phyloP scores from a whole-genome alignment of 192 early-diverging fungal species.

The Helicostylum pulchrum region DNA sequence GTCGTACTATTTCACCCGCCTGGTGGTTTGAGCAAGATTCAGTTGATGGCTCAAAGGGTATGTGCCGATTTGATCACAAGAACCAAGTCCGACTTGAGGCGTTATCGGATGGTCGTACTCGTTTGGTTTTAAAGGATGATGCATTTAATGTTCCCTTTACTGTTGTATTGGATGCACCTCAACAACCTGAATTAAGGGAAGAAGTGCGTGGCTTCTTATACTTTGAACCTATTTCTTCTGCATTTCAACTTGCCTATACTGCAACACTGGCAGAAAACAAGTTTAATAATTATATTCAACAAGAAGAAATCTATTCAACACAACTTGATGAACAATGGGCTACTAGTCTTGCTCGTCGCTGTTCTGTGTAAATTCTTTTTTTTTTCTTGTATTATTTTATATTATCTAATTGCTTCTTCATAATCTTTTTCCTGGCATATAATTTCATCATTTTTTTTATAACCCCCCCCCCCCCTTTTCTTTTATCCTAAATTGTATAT shows the following conservation, averaged over 20 bases:
- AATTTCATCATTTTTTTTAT: no score
- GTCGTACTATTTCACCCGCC: conserved; percentile 20
- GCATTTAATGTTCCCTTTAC: conserved; percentile 15
- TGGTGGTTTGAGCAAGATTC: conserved; percentile 32
- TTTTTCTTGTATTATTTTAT: no score
- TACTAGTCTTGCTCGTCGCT: not conserved
- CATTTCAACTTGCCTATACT: conserved; percentile 1
- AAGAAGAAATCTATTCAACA: not conserved
- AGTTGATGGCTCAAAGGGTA: conserved; percentile 25
- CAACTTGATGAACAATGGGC: no score
- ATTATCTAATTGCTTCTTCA: no score
- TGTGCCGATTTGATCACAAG: conserved; percentile 28
- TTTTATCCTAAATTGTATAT: no score
- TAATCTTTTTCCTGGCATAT: no score
- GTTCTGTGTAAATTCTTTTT: not conserved
- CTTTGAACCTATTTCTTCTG: conserved; percentile 7
- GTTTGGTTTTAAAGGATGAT: conserved; percentile 18
- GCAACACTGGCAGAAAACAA: not conserved
- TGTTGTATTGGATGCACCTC: conserved; percentile 7
- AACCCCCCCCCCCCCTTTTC: no score
- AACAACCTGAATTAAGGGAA: conserved; percentile 8
- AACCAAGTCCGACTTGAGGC: conserved; percentile 36
- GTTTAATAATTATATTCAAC: not conserved
- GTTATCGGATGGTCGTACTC: conserved; percentile 18
- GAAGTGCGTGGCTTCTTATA: conserved; percentile 22